A percentile compares a stretch with the other conserved stretches of the same genome.
These are phyloP conservation scores for Papilionanthe hybrid DNA, from an alignment of 116 monocot species.

Conservation along the genomic window DNA sequence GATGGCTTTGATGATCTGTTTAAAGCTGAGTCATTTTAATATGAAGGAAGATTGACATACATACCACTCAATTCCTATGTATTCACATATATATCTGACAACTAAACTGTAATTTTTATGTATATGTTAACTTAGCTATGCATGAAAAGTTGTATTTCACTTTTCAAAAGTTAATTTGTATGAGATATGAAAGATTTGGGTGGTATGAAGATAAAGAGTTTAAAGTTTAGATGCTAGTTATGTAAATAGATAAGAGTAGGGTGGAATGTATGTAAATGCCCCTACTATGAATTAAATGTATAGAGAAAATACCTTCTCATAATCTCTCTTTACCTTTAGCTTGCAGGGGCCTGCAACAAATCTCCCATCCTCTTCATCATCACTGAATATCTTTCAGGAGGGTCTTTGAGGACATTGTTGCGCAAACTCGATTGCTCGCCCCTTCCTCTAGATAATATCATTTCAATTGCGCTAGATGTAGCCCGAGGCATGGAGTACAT, in stretches of 20 bases:
- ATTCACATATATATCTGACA: too few species aligned
- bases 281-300: not conserved
- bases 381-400: slow-evolving; percentile 47
- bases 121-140: too few species aligned
- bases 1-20: not conserved
- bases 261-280: too few species aligned
- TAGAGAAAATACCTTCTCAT: not conserved
- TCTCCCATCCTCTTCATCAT: slow-evolving; percentile 47
- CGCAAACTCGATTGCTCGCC: slow-evolving; percentile 37
- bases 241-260: too few species aligned
- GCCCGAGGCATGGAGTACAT: slow-evolving; percentile 53
- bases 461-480: slow-evolving; percentile 35
- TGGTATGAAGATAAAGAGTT: too few species aligned
- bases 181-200: too few species aligned
- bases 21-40: not conserved
- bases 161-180: too few species aligned
- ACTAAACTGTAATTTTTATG: too few species aligned
- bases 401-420: slow-evolving; percentile 46
- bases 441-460: slow-evolving; percentile 27
- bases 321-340: slow-evolving; percentile 11
- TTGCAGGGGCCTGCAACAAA: slow-evolving; percentile 37
- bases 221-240: too few species aligned
- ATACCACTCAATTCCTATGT: too few species aligned
- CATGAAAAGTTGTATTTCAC: too few species aligned
- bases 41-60: too few species aligned